phyloP scores from a whole-genome alignment of 202 grass and related monocot species.

The Bolboschoenoplectus hybrid region DNA sequence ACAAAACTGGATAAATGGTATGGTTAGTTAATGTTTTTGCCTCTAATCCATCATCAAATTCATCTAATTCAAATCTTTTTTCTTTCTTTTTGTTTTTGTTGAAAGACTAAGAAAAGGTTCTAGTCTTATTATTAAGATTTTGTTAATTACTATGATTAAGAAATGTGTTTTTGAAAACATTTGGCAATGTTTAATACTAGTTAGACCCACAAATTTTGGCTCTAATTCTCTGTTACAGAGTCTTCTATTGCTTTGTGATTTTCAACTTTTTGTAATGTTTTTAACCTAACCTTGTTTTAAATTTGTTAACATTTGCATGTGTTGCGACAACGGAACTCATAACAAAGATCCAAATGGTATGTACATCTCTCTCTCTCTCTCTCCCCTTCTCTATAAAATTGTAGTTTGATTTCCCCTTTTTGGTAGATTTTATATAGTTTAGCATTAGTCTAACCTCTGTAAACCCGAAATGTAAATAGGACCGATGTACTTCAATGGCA shows the following conservation, averaged over 20 bases:
- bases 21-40: conserved; percentile 11
- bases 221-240: background rate
- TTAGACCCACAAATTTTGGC: background rate
- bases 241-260: conserved; percentile 5
- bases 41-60: background rate
- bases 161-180: background rate
- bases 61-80: conserved; percentile 11
- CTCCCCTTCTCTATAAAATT: background rate
- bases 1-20: conserved; percentile 96
- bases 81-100: background rate
- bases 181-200: background rate
- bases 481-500: conserved; percentile 89
- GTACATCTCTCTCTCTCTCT: conserved; percentile 3
- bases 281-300: conserved; percentile 31
- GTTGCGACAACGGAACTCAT: conserved; percentile 23
- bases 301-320: conserved; percentile 39
- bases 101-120: background rate
- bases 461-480: conserved; percentile 40
- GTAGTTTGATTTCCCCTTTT: background rate
- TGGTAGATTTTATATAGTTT: conserved; percentile 21
- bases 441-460: background rate
- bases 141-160: background rate
- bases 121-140: background rate
- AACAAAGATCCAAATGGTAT: conserved; percentile 90
- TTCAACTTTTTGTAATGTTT: background rate